These are phyloP conservation scores for Diplocarpon rosae DNA, from an alignment of 2,329 filamentous ascomycete genomes.

Conservation along the genomic window DNA sequence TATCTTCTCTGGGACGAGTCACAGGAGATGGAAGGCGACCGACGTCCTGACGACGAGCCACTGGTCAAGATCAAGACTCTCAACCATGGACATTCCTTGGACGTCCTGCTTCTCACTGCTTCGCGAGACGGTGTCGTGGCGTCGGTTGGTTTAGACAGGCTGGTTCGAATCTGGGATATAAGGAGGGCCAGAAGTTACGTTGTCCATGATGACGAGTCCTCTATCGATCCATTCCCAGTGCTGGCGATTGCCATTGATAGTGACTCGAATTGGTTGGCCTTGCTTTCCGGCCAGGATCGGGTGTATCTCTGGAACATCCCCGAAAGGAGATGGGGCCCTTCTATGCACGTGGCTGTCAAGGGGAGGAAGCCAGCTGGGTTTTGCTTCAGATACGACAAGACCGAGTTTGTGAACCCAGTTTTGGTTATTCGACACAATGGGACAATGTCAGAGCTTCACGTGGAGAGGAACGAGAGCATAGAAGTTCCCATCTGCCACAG, in stretches of 20 bases:
- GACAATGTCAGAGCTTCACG: constrained; percentile 45
- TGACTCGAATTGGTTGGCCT: constrained; percentile 52
- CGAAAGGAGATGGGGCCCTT: constrained; percentile 44
- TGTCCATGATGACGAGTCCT: constrained; percentile 27
- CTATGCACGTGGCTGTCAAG: constrained; percentile 41
- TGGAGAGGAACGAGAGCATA: constrained; percentile 31
- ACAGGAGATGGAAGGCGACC: constrained; percentile 35
- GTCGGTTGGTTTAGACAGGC: constrained; percentile 59
- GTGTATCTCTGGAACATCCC: constrained; percentile 54
- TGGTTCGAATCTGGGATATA: constrained; percentile 55
- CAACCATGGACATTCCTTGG: constrained; percentile 52
- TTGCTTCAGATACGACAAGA: constrained; percentile 43
- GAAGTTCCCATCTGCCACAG: constrained; percentile 41
- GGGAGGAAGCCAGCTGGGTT: constrained; percentile 51
- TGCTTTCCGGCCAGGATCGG: constrained; percentile 46
- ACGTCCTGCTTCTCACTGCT: constrained; percentile 54
- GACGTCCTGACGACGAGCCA: constrained; percentile 34
- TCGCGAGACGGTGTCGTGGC: constrained; percentile 54
- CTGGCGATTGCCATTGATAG: constrained; percentile 54
- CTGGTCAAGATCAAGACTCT: constrained; percentile 50
- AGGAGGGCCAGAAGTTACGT: constrained; percentile 31
- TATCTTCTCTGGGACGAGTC: constrained; percentile 56
- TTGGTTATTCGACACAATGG: constrained; percentile 56
- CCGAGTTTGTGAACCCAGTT: constrained; percentile 34
- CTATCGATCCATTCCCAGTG: constrained; percentile 43